These are phyloP conservation scores for Vanderwaltozyma polyspora DNA, from an alignment of 805 yeast species.

Conservation along the genomic window DNA sequence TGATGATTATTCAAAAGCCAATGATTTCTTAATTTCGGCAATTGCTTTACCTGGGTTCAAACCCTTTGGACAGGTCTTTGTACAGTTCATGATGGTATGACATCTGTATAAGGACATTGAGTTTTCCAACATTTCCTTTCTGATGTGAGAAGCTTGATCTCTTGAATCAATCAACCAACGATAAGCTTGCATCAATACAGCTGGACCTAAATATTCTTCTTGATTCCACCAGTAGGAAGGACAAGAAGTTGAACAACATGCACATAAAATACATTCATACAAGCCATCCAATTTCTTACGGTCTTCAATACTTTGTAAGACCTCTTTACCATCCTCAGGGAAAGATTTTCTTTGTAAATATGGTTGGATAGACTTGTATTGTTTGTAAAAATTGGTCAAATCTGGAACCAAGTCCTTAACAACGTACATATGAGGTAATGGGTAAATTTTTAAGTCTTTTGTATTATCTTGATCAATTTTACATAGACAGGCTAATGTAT, in stretches of 20 bases:
- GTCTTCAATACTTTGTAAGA: slow-evolving; percentile 81
- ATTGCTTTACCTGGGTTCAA: slow-evolving; percentile 96
- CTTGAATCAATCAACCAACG: slow-evolving; percentile 98
- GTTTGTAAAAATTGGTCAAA: slow-evolving; percentile 94
- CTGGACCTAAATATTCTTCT: slow-evolving; percentile 97
- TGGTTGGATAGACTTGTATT: slow-evolving; percentile 96
- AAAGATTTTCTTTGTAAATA: slow-evolving; percentile 68
- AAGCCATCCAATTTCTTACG: slow-evolving; percentile 94
- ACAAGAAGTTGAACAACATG: slow-evolving; percentile 97
- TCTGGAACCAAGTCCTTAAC: slow-evolving; percentile 97
- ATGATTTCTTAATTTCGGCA: slow-evolving; percentile 89
- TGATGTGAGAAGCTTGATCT: slow-evolving; percentile 73
- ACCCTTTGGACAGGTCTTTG: slow-evolving; percentile 97
- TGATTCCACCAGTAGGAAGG: slow-evolving; percentile 99
- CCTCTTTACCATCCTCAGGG: slow-evolving; percentile 89
- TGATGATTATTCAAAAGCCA: slow-evolving; percentile 63
- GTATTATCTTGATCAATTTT: slow-evolving; percentile 72
- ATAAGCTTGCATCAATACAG: slow-evolving; percentile 97
- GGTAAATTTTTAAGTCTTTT: slow-evolving; percentile 80
- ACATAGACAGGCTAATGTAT: slow-evolving; percentile 94
- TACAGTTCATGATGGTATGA: slow-evolving; percentile 98
- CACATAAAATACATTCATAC: slow-evolving; percentile 95
- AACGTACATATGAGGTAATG: slow-evolving; percentile 95
- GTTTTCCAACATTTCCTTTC: slow-evolving; percentile 88
- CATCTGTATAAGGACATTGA: slow-evolving; percentile 97